Conservation (phyloP, 176 grass and related monocot genomes). For the maize (Zea mays) region DNA sequence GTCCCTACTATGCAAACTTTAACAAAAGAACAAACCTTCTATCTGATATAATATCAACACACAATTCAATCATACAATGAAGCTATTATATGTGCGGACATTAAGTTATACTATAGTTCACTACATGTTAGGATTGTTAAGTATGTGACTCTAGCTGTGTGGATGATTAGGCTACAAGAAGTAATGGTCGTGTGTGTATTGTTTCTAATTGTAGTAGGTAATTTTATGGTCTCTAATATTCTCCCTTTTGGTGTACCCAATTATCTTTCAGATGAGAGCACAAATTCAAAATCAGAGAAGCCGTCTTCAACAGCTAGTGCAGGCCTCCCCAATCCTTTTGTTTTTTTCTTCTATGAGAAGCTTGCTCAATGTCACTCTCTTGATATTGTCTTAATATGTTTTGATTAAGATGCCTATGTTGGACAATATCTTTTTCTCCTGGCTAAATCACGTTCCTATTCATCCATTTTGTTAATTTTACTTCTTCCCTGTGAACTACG, state of each 20-base stretch:
- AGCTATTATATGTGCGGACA: no score
- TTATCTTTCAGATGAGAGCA: conserved; percentile 56
- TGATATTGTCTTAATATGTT: not conserved
- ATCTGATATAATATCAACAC: no score
- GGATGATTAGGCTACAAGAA: not conserved
- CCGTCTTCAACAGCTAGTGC: conserved; percentile 41
- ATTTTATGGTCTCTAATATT: not conserved
- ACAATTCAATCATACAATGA: no score
- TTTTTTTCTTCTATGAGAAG: conserved; percentile 72
- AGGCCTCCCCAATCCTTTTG: conserved; percentile 60
- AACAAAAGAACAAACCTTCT: no score
- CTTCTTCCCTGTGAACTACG: no score
- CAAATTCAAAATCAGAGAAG: conserved; percentile 52
- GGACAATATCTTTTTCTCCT: not conserved
- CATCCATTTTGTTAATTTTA: conserved; percentile 7
- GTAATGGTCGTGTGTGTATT: not conserved
- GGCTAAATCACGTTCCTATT: not conserved
- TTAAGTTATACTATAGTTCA: not conserved
- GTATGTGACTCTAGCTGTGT: not conserved
- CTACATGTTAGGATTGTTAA: not conserved
- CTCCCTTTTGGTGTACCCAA: not conserved
- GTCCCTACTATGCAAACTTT: no score
- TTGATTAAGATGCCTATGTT: not conserved
- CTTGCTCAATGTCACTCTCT: conserved; percentile 73
- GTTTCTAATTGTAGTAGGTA: conserved; percentile 7